These are phyloP conservation scores for Phaeosphaeriaceae sp. DNA, from an alignment of 2,329 filamentous ascomycete species.

Conservation along the genomic window DNA sequence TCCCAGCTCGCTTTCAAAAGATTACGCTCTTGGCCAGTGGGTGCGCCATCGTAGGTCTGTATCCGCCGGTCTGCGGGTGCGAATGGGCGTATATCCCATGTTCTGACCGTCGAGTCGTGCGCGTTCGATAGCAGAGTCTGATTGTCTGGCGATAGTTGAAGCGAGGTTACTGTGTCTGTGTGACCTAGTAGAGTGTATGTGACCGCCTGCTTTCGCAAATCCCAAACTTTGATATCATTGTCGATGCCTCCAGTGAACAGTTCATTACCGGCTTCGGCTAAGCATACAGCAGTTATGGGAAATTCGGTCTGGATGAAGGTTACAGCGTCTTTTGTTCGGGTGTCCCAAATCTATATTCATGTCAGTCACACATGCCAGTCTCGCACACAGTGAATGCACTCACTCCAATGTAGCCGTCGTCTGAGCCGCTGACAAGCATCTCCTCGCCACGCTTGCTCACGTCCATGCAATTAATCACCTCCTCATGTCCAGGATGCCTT, in stretches of 20 bases:
- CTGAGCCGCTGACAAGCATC: conserved; percentile 85
- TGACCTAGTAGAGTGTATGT: conserved; percentile 90
- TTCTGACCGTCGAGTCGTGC: conserved; percentile 91
- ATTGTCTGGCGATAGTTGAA: conserved; percentile 90
- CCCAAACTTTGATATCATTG: conserved; percentile 97
- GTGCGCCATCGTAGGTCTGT: conserved; percentile 90
- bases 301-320: conserved; percentile 91
- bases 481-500: conserved; percentile 89
- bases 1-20: conserved; percentile 91
- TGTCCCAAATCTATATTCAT: conserved; percentile 78
- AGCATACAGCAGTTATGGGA: conserved; percentile 86
- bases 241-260: conserved; percentile 94
- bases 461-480: conserved; percentile 92
- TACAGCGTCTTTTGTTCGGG: conserved; percentile 83
- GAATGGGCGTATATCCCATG: conserved; percentile 96
- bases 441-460: conserved; percentile 90
- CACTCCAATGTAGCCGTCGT: conserved; percentile 85
- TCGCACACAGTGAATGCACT: conserved; percentile 15
- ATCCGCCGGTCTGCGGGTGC: conserved; percentile 86
- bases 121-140: conserved; percentile 89
- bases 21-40: conserved; percentile 87
- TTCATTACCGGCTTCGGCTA: conserved; percentile 95
- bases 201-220: conserved; percentile 87
- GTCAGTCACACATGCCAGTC: conserved; percentile 18
- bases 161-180: conserved; percentile 87